Conservation (phyloP, 208 protist species). For the Leptomonas pyrrhocoris region DNA sequence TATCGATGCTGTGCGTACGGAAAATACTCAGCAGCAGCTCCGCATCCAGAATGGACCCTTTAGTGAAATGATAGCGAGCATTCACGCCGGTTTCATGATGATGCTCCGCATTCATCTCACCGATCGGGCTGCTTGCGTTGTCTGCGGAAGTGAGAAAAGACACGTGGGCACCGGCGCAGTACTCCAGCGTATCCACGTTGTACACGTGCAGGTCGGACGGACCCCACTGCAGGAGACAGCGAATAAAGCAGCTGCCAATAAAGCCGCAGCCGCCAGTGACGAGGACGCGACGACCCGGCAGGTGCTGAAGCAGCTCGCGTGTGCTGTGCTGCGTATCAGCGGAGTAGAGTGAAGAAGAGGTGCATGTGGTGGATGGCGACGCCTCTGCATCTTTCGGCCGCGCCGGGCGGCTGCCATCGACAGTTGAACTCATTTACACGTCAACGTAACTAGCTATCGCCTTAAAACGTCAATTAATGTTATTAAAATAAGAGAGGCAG, state of each 20-base stretch:
- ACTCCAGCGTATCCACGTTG: slow-evolving; percentile 92
- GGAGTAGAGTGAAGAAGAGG: background rate
- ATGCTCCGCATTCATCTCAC: slow-evolving; percentile 40
- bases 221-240: slow-evolving; percentile 50
- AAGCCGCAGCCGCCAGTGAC: slow-evolving; percentile 85
- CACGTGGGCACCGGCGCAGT: slow-evolving; percentile 63
- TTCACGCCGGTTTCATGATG: slow-evolving; percentile 9
- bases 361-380: background rate
- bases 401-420: background rate
- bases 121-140: background rate
- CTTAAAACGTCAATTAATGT: too few species aligned
- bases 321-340: background rate
- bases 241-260: slow-evolving; percentile 84
- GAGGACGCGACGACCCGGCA: slow-evolving; percentile 53
- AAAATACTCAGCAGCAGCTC: slow-evolving; percentile 79
- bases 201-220: slow-evolving; percentile 77
- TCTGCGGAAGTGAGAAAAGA: slow-evolving; percentile 6
- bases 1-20: slow-evolving; percentile 83
- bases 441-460: too few species aligned
- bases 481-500: too few species aligned
- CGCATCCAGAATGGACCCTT: slow-evolving; percentile 72
- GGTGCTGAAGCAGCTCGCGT: slow-evolving; percentile 24
- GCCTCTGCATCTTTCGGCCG: background rate
- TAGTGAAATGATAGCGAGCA: slow-evolving; percentile 85
- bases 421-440: background rate